phyloP scores from a whole-genome alignment of 2,329 filamentous ascomycete species.

The Lomentospora prolificans region DNA sequence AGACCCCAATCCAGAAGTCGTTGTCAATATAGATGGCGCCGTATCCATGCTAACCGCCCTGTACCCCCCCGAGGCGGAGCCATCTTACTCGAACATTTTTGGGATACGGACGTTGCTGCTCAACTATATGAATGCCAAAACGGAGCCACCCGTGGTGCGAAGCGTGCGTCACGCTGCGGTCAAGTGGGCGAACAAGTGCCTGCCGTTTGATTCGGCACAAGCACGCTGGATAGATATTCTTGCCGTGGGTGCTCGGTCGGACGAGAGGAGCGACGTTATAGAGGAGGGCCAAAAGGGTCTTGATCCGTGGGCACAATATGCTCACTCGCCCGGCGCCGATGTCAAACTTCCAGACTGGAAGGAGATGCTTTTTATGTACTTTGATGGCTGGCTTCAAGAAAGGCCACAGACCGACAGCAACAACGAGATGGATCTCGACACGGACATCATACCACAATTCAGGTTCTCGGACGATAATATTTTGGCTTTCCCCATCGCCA shows the following conservation, averaged over 20 bases:
- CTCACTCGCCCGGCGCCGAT: constrained; percentile 29
- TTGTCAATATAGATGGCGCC: constrained; percentile 82
- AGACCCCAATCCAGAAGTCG: constrained; percentile 65
- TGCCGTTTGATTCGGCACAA: constrained; percentile 67
- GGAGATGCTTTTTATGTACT: constrained; percentile 39
- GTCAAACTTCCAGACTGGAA: constrained; percentile 38
- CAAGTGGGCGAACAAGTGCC: constrained; percentile 81
- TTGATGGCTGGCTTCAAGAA: constrained; percentile 19
- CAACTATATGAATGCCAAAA: constrained; percentile 51
- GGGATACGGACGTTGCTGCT: constrained; percentile 45
- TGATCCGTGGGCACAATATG: constrained; percentile 50
- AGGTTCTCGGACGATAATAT: constrained; percentile 35
- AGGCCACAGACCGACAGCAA: constrained; percentile 17
- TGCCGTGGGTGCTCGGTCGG: constrained; percentile 56
- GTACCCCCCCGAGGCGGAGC: constrained; percentile 22
- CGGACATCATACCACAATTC: constrained; percentile 19
- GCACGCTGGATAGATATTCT: constrained; percentile 85
- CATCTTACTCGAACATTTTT: background rate
- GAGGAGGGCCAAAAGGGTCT: constrained; percentile 87
- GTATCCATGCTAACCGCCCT: constrained; percentile 58
- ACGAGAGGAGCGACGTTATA: constrained; percentile 69
- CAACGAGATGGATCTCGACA: constrained; percentile 20
- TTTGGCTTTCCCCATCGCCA: constrained; percentile 55
- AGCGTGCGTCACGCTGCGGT: constrained; percentile 75
- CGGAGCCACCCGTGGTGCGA: constrained; percentile 44